Evolutionary conservation across 352 stramenopile species (phyloP), one percentile per base, ranked within the genome.

Genomic region (Pythium graminicola): DNA sequence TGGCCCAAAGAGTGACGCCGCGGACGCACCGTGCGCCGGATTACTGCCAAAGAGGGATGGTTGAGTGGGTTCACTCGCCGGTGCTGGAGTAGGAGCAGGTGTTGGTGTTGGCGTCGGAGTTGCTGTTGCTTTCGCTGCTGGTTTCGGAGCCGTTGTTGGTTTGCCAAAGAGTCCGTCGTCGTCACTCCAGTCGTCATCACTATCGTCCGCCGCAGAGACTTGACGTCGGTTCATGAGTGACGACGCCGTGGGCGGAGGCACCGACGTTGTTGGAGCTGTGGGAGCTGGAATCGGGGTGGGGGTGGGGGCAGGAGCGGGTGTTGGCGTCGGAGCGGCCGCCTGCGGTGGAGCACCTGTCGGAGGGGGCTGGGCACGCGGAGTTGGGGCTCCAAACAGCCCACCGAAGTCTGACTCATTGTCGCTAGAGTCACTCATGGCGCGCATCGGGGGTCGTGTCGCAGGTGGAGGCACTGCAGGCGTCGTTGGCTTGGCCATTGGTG

Each of bases 141-240:
- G 26, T 24, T 67, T 64, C n/a, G n/a, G n/a, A n/a, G n/a, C n/a
- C n/a, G n/a, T n/a, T n/a, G n/a, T n/a, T n/a, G n/a, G n/a, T n/a
- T n/a, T n/a, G 11, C 73, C 74, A 65, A 85, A 85, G 8, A 87
- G 57, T 7, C 76, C 54, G 29, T 73, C 64, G 39, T 84, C 73
- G 41, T 73, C 65, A 22, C 77, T 88, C 74, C 77, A 86, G 36
- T 83, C 77, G 50, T 50, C 59, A 31, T 86, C 75, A 31, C 71
- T 84, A 55, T 88, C 72, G 40, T 61, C 42, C 19, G 48, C 43
- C 1, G 62, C 69, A 1, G 70, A 80, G 19, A 71, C 60, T 43
- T 82, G 71, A 2, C 65, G 67, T 8, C 35, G 33, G 36, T 63
- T 64, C 17, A 84, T 70, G 8, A 82, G 46, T 3, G 72, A 67